phyloP scores from a whole-genome alignment of 352 stramenopile genomes.

The Pilasporangium apinafurcum region DNA sequence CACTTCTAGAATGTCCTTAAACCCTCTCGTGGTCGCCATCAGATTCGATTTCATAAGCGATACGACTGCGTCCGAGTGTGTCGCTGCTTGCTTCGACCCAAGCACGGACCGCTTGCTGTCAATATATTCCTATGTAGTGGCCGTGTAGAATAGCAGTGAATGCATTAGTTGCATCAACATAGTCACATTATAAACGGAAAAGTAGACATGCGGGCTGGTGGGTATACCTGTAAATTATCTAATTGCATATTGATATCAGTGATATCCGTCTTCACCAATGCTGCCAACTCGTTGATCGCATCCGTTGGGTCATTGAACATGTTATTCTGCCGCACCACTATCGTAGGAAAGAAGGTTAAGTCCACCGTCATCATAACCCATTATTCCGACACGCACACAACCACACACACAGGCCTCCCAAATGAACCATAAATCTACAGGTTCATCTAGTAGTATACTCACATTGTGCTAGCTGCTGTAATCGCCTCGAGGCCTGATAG shows the following conservation, averaged over 20 bases:
- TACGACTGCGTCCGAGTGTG: conserved; percentile 75
- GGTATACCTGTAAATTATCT: conserved; percentile 69
- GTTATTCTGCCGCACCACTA: conserved; percentile 85
- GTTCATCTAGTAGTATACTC: conserved; percentile 7
- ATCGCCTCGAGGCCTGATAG: conserved; percentile 65
- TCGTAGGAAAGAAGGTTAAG: too few species aligned
- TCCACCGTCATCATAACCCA: too few species aligned
- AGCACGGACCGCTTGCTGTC: conserved; percentile 55
- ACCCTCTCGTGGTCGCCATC: conserved; percentile 69
- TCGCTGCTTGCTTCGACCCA: conserved; percentile 63
- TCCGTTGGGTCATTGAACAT: conserved; percentile 87
- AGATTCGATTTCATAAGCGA: conserved; percentile 83
- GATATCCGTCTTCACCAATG: conserved; percentile 84
- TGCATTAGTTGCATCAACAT: neutral
- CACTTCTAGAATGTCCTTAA: conserved; percentile 83
- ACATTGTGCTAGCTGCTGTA: conserved; percentile 79
- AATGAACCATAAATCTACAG: neutral
- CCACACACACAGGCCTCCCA: neutral
- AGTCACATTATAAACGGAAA: too few species aligned
- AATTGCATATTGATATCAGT: conserved; percentile 83
- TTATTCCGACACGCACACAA: neutral
- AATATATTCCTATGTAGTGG: conserved; percentile 79
- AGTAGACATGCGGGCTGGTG: too few species aligned
- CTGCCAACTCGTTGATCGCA: conserved; percentile 77
- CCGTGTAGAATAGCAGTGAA: neutral